phyloP scores from a whole-genome alignment of 2,329 filamentous ascomycete genomes.

The Helotiales sp. region DNA sequence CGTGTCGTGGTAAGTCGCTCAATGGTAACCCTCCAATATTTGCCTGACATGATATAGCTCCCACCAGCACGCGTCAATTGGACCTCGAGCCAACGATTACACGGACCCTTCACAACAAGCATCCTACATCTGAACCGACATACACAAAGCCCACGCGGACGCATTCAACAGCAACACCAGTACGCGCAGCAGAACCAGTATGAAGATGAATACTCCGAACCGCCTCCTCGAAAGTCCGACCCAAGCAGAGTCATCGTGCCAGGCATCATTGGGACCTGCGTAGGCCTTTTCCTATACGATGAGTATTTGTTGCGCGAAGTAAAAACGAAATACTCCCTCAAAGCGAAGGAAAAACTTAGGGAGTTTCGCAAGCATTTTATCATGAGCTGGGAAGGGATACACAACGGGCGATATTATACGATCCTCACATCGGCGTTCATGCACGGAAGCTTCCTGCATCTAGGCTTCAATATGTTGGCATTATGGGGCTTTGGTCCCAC shows the following conservation, averaged over 20 bases:
- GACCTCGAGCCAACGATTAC: background rate
- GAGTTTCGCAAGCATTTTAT: constrained; percentile 10
- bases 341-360: background rate
- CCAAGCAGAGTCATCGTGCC: constrained; percentile 16
- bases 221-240: constrained; percentile 18
- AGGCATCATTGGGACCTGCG: constrained; percentile 10
- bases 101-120: background rate
- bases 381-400: constrained; percentile 9
- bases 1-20: background rate
- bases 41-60: background rate
- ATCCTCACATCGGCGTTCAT: constrained; percentile 35
- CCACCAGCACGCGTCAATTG: background rate
- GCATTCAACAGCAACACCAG: constrained; percentile 1
- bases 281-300: constrained; percentile 1
- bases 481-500: constrained; percentile 28
- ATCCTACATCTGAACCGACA: background rate
- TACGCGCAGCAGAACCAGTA: background rate
- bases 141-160: background rate
- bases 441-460: constrained; percentile 30
- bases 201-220: background rate
- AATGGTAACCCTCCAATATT: background rate
- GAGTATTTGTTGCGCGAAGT: background rate
- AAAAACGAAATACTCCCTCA: background rate
- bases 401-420: constrained; percentile 26
- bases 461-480: constrained; percentile 35